Percentiles rank a stretch among this genome's conserved stretches.
phyloP scores from a whole-genome alignment of 2,329 filamentous ascomycete genomes.

The Furcasterigmium furcatum region DNA sequence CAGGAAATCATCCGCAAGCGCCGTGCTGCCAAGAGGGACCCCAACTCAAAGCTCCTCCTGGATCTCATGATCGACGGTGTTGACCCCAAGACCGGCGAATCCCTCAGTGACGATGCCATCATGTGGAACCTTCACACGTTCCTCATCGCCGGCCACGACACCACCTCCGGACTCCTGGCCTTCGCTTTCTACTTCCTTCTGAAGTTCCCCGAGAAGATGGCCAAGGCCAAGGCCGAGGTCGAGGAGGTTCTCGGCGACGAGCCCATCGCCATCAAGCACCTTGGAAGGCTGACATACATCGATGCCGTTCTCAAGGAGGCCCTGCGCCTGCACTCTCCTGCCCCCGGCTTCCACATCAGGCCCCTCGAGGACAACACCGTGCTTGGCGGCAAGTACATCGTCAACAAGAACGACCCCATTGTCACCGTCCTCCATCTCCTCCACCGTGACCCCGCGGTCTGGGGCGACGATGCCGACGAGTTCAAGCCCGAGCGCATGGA shows the following conservation, averaged over 20 bases:
- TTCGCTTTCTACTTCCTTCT: slow-evolving; percentile 64
- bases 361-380: slow-evolving; percentile 46
- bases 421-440: slow-evolving; percentile 46
- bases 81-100: slow-evolving; percentile 65
- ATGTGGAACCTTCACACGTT: slow-evolving; percentile 72
- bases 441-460: slow-evolving; percentile 63
- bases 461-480: slow-evolving; percentile 59
- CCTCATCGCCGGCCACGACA: slow-evolving; percentile 69
- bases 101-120: slow-evolving; percentile 60
- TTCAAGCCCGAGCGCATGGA: slow-evolving; percentile 73
- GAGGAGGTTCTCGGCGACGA: slow-evolving; percentile 59
- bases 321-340: slow-evolving; percentile 59
- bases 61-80: slow-evolving; percentile 66
- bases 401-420: slow-evolving; percentile 50
- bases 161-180: slow-evolving; percentile 62
- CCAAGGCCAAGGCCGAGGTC: slow-evolving; percentile 63
- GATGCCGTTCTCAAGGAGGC: slow-evolving; percentile 64
- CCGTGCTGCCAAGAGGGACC: slow-evolving; percentile 19
- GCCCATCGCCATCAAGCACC: slow-evolving; percentile 56
- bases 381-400: slow-evolving; percentile 57
- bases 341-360: slow-evolving; percentile 52
- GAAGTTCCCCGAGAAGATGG: slow-evolving; percentile 56
- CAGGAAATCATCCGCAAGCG: slow-evolving; percentile 42
- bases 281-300: slow-evolving; percentile 64
- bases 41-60: slow-evolving; percentile 52